Evolutionary conservation across 2,329 filamentous ascomycete species (phyloP), one percentile per base, ranked within the genome.

Genomic region (Ilyonectria destructans): DNA sequence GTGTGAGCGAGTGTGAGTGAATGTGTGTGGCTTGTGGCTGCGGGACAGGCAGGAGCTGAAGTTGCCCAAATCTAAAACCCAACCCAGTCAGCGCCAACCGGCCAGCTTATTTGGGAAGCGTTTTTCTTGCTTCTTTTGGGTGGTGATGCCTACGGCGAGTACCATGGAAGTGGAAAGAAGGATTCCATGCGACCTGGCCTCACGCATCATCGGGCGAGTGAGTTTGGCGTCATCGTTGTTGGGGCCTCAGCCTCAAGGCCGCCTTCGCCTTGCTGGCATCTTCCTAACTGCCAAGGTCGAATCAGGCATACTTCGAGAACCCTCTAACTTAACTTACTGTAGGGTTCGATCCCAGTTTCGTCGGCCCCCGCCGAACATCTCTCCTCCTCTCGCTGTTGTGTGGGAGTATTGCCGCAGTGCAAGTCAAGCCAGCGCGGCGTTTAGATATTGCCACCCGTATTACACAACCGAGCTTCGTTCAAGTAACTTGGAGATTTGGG

Each of bases 281-380:
- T 26, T 8, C 17, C 55, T 13, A 31, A 33, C 43, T 46, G 23
- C 19, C 33, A 26, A 15, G 58, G 48, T 61, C 52, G n/a, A 57
- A 66, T 65, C 66, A 60, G 67, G 67, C 63, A 69, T 52, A 40
- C 21, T 69, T 69, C 67, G 67, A 69, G 67, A 69, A 54, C 49
- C 43, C 21, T 64, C 54, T 46, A n/a, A n/a, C n/a, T n/a, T n/a
- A n/a, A n/a, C n/a, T n/a, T n/a, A 37, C 21, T 64, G 46, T 46
- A 31, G 45, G 57, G 58, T 37, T 54, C n/a, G 43, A 40, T 19
- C 12, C 49, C 57, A 40, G 29, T 19, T 49, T 45, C 43, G 48
- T 58, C 49, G 33, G n/a, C n/a, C 35, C 26, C 58, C 48, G 48
- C 58, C 48, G 49, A 15, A 48, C n/a, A 51, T 43, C 49, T n/a